Conservation (phyloP, 306 rosid species). For the Crotalaria pallida region DNA sequence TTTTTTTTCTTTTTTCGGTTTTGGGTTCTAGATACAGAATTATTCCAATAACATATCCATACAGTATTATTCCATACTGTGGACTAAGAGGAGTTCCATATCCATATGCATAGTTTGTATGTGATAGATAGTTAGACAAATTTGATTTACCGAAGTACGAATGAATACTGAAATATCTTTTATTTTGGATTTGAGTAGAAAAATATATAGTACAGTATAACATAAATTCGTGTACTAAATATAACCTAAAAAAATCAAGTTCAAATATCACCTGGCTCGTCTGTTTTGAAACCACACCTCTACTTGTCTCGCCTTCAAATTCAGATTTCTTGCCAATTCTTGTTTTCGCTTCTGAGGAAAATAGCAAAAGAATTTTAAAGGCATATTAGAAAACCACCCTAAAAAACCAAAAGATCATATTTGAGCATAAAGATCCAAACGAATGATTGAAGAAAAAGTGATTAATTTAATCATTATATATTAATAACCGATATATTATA, state of each 20-base stretch:
- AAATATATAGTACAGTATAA: too few species aligned
- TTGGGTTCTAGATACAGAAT: neutral
- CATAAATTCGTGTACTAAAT: too few species aligned
- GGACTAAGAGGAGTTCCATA: neutral
- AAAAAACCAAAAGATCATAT: neutral
- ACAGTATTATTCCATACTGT: too few species aligned
- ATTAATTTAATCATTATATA: too few species aligned
- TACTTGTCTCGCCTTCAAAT: slow-evolving; percentile 76
- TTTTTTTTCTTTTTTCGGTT: too few species aligned
- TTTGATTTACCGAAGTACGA: neutral
- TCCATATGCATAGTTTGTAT: neutral
- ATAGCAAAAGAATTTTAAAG: neutral
- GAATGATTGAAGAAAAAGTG: neutral
- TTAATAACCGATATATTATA: too few species aligned
- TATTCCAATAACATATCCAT: neutral
- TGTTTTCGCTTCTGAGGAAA: slow-evolving; percentile 74
- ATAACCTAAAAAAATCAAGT: too few species aligned
- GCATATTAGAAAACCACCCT: neutral
- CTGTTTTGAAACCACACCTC: slow-evolving; percentile 99
- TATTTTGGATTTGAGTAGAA: too few species aligned
- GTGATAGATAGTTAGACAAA: too few species aligned
- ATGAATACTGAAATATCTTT: too few species aligned
- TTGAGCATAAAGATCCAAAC: neutral
- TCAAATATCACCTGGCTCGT: slow-evolving; percentile 64
- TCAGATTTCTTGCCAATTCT: slow-evolving; percentile 61